A percentile compares a stretch with the other conserved stretches of the same genome.
phyloP scores from a whole-genome alignment of 495 filamentous ascomycete genomes.

The Cudoniella acicularis region DNA sequence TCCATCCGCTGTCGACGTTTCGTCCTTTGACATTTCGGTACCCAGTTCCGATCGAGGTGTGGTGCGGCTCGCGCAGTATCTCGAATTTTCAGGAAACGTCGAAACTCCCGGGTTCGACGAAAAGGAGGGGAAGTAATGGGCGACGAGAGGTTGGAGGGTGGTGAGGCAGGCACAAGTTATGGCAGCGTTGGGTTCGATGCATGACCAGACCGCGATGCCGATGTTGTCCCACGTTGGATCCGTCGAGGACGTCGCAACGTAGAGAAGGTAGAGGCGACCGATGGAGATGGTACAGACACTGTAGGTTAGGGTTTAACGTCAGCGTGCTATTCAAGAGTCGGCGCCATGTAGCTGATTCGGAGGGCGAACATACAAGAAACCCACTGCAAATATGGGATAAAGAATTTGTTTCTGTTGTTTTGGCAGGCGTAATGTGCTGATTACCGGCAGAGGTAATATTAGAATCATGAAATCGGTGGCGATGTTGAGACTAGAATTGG shows the following conservation, averaged over 20 bases:
- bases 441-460: constrained; percentile 32
- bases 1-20: too few species aligned
- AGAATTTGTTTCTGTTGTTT: constrained; percentile 31
- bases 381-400: constrained; percentile 34
- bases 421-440: constrained; percentile 29
- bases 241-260: constrained; percentile 9
- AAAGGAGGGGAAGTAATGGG: background rate
- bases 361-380: constrained; percentile 30
- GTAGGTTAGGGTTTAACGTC: too few species aligned
- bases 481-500: constrained; percentile 36
- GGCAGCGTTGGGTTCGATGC: constrained; percentile 27
- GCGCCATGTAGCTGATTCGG: too few species aligned
- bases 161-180: constrained; percentile 31
- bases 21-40: too few species aligned
- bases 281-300: constrained; percentile 29
- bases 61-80: too few species aligned
- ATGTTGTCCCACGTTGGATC: constrained; percentile 17
- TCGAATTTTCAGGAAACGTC: background rate
- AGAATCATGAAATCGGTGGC: constrained; percentile 44
- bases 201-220: constrained; percentile 20
- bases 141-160: constrained; percentile 25
- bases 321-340: too few species aligned
- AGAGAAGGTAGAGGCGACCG: constrained; percentile 17
- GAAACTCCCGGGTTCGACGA: background rate
- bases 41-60: too few species aligned